A percentile compares a stretch with the other conserved stretches of the same genome.
Conservation (phyloP, 2,329 filamentous ascomycete species). For the Leptographium flavum region DNA sequence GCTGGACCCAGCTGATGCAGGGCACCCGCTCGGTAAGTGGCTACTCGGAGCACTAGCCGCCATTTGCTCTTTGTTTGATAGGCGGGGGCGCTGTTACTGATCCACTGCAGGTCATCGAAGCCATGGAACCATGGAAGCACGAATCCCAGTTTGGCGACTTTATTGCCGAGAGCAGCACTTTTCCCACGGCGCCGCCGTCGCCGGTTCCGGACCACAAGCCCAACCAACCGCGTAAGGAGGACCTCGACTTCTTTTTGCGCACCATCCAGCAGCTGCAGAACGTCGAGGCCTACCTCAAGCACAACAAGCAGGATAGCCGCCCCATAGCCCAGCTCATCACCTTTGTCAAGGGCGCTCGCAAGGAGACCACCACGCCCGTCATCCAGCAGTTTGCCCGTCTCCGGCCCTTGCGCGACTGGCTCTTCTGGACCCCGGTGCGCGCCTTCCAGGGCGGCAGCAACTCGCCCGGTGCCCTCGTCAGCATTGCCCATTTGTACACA, state of each 20-base stretch:
- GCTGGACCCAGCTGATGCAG: constrained; percentile 86
- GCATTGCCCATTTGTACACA: constrained; percentile 85
- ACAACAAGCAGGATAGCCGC: constrained; percentile 54
- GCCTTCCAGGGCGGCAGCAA: constrained; percentile 64
- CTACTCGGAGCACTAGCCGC: not conserved
- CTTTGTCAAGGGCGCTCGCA: constrained; percentile 58
- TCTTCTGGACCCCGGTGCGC: constrained; percentile 87
- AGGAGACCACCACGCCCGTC: constrained; percentile 53
- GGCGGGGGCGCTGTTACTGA: not conserved
- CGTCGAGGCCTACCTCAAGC: constrained; percentile 53
- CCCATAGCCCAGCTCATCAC: constrained; percentile 54
- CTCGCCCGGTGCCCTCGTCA: constrained; percentile 64
- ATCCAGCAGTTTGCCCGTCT: constrained; percentile 83
- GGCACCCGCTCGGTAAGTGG: constrained; percentile 70
- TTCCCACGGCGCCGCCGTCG: constrained; percentile 51
- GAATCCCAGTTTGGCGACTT: constrained; percentile 77
- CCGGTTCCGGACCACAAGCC: constrained; percentile 47
- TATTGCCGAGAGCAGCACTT: constrained; percentile 65
- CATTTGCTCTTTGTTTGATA: not conserved
- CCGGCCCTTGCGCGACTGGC: constrained; percentile 77
- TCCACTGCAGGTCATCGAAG: constrained; percentile 56
- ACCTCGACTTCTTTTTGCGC: constrained; percentile 52
- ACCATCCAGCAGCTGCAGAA: constrained; percentile 53
- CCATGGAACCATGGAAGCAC: constrained; percentile 85
- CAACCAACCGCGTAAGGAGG: constrained; percentile 52